Percentiles rank a stretch among this genome's conserved stretches.
Conservation (phyloP, 441 rosid genomes). For the Corymbia calophylla region DNA sequence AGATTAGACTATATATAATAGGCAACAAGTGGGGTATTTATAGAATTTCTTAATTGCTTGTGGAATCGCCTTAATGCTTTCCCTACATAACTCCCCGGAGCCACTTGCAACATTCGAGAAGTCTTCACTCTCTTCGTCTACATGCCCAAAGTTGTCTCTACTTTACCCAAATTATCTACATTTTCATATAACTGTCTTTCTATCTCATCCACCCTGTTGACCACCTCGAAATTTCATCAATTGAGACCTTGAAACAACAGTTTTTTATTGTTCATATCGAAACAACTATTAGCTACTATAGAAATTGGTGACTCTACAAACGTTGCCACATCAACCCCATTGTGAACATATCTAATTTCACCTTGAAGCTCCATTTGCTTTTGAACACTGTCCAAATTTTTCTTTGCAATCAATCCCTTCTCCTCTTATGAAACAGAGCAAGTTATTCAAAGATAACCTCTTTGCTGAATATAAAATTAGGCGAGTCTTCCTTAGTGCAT, state of each 20-base stretch:
- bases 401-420: background rate
- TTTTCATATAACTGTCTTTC: background rate
- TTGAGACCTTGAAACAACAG: background rate
- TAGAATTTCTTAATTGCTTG: background rate
- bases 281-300: background rate
- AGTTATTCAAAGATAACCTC: background rate
- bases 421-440: background rate
- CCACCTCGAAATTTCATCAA: background rate
- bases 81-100: background rate
- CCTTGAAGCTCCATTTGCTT: background rate
- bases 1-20: background rate
- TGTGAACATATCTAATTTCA: background rate
- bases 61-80: background rate
- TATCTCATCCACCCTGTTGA: background rate
- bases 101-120: background rate
- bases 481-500: background rate
- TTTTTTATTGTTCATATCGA: background rate
- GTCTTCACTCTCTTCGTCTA: background rate
- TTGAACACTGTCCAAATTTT: fast-evolving
- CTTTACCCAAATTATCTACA: background rate
- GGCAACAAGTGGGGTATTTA: background rate
- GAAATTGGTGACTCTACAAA: background rate
- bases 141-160: background rate
- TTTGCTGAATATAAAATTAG: background rate
- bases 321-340: background rate